phyloP scores from a whole-genome alignment of 345 rosid species.

The Acer saccharum region DNA sequence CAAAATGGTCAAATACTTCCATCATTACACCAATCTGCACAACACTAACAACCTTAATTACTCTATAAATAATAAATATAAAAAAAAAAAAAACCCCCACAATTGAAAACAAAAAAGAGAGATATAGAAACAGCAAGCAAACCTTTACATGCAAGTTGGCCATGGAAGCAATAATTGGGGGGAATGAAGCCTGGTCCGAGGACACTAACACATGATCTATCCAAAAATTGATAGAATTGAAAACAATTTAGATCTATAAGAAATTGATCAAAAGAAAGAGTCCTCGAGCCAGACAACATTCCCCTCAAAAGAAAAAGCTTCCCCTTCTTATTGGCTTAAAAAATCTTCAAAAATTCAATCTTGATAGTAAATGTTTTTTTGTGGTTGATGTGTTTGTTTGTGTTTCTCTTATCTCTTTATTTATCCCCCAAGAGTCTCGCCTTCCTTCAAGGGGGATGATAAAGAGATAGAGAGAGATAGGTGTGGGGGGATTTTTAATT shows the following conservation, averaged over 20 bases:
- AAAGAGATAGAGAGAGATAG: slow-evolving; percentile 28
- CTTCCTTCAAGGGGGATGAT: slow-evolving; percentile 59
- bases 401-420: slow-evolving; percentile 23
- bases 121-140: slow-evolving; percentile 20
- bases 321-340: slow-evolving; percentile 31
- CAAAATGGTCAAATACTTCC: slow-evolving; percentile 55
- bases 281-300: slow-evolving; percentile 99
- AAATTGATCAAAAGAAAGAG: slow-evolving; percentile 33
- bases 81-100: not conserved
- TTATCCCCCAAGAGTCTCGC: slow-evolving; percentile 63
- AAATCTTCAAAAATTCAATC: slow-evolving; percentile 1
- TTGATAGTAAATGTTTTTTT: not conserved
- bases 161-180: slow-evolving; percentile 72
- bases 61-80: slow-evolving; percentile 13
- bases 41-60: slow-evolving; percentile 20
- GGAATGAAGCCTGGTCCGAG: slow-evolving; percentile 99
- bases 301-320: slow-evolving; percentile 73
- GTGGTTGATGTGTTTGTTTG: not conserved
- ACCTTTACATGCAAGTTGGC: slow-evolving; percentile 32
- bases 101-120: slow-evolving; percentile 13
- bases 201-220: slow-evolving; percentile 41
- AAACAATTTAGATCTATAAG: slow-evolving; percentile 26
- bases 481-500: not conserved
- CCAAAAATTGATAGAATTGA: slow-evolving; percentile 12
- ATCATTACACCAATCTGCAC: slow-evolving; percentile 69